Percentiles rank a stretch among this genome's conserved stretches.
phyloP scores from a whole-genome alignment of 257 asterid genomes.

The Solanum chiquidenum region DNA sequence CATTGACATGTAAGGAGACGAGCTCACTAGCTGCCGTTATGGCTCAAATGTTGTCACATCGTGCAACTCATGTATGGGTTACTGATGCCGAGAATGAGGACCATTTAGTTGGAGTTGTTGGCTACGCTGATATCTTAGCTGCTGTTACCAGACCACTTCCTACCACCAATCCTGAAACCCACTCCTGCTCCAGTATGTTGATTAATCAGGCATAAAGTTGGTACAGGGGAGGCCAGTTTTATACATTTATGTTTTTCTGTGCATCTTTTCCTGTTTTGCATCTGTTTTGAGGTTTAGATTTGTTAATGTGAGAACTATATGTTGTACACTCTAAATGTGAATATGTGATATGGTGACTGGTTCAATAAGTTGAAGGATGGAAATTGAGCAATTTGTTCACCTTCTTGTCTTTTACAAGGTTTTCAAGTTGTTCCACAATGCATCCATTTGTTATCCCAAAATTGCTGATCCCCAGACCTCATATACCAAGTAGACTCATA shows the following conservation, averaged over 20 bases:
- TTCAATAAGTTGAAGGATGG: background rate
- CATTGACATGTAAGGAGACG: conserved; percentile 71
- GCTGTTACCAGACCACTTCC: conserved; percentile 67
- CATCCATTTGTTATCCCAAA: background rate
- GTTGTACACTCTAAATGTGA: background rate
- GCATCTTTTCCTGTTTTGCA: background rate
- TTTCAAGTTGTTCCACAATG: background rate
- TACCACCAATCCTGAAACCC: conserved; percentile 30
- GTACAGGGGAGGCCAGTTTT: background rate
- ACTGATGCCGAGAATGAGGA: conserved; percentile 73
- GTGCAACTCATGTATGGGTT: conserved; percentile 97
- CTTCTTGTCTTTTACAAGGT: background rate
- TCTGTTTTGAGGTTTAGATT: background rate
- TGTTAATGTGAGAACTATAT: background rate
- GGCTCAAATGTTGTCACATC: conserved; percentile 98
- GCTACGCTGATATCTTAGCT: conserved; percentile 75
- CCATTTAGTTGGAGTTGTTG: conserved; percentile 69
- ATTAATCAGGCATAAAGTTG: background rate
- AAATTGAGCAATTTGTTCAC: background rate
- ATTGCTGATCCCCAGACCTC: background rate
- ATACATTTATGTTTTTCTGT: background rate
- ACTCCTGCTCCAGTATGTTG: conserved; percentile 6
- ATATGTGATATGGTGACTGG: background rate
- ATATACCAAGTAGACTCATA: background rate
- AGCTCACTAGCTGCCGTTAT: conserved; percentile 90